A percentile compares a stretch with the other conserved stretches of the same genome.
Evolutionary conservation across 2,329 filamentous ascomycete genomes (phyloP).

Genomic region (Metarhizium anisopliae): DNA sequence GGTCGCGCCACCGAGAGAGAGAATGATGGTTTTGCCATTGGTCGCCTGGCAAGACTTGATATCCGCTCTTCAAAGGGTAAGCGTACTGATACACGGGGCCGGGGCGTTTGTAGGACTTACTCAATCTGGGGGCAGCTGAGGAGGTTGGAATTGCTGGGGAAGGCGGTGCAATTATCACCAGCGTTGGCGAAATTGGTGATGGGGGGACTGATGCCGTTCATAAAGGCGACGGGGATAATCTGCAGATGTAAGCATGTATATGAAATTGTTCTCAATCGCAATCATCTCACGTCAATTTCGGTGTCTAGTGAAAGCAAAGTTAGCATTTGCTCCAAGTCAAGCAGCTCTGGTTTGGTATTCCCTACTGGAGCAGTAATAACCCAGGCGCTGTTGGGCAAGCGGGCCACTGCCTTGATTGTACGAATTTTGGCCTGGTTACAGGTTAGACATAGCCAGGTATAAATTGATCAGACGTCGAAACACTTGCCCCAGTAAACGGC

Average conservation of each 20-base stretch:
- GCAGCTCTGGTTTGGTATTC: background rate
- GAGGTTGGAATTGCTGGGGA: conserved; percentile 25
- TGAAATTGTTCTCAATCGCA: background rate
- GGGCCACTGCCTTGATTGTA: conserved; percentile 24
- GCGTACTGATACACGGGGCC: background rate
- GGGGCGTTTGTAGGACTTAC: conserved; percentile 28
- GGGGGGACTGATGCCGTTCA: conserved; percentile 46
- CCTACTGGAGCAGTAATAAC: conserved; percentile 6
- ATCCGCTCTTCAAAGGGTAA: conserved; percentile 27
- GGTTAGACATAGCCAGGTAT: background rate
- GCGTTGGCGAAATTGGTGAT: conserved; percentile 57
- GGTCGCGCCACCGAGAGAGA: conserved; percentile 63
- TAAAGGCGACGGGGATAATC: conserved; percentile 56
- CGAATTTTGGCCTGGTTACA: conserved; percentile 48
- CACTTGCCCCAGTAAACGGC: conserved; percentile 57
- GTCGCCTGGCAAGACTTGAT: conserved; percentile 51
- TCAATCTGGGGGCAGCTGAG: conserved; percentile 56
- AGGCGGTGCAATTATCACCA: conserved; percentile 50
- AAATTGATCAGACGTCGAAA: background rate
- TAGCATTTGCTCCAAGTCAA: background rate
- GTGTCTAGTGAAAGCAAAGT: background rate
- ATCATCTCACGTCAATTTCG: background rate
- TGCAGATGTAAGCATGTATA: background rate
- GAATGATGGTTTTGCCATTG: conserved; percentile 59
- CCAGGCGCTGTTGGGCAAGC: conserved; percentile 8